Percentiles rank a stretch among this genome's conserved stretches.
Conservation (phyloP, 257 asterid genomes). For the Przewalskia tangutica region DNA sequence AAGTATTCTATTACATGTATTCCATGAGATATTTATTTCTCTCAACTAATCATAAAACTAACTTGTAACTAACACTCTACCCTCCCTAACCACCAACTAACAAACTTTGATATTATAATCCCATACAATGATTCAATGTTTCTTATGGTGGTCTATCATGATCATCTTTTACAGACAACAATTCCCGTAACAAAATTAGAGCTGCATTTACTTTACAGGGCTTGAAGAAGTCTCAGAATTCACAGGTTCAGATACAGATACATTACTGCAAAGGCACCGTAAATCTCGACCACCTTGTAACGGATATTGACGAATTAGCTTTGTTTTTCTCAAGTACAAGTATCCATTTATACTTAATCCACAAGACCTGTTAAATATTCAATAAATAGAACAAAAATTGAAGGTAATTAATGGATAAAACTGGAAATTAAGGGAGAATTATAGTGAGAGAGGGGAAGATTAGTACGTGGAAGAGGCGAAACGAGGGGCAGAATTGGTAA, state of each 20-base stretch:
- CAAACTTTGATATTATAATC: too few species aligned
- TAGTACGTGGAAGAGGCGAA: slow-evolving; percentile 40
- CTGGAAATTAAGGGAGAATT: neutral
- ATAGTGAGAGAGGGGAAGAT: neutral
- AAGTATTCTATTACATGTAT: too few species aligned
- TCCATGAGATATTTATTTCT: too few species aligned
- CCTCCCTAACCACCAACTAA: too few species aligned
- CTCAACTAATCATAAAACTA: too few species aligned
- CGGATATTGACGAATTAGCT: slow-evolving; percentile 15
- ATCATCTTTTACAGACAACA: too few species aligned
- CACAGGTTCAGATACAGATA: slow-evolving; percentile 42
- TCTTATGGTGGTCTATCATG: too few species aligned
- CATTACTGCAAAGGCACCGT: slow-evolving; percentile 47
- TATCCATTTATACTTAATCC: slow-evolving; percentile 21
- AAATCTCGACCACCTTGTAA: slow-evolving; percentile 16
- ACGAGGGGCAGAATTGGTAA: slow-evolving; percentile 44
- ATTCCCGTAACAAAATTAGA: neutral
- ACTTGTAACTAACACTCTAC: too few species aligned
- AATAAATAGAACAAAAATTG: neutral
- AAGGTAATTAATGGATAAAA: neutral
- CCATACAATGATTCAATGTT: too few species aligned
- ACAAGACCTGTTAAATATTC: slow-evolving; percentile 23
- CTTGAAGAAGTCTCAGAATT: slow-evolving; percentile 38
- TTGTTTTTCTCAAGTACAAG: slow-evolving; percentile 21
- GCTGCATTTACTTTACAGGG: slow-evolving; percentile 36